Percentiles rank a stretch among this genome's conserved stretches.
These are phyloP conservation scores for Lagerstroemia speciosa DNA, from an alignment of 345 rosid genomes.

Conservation along the genomic window DNA sequence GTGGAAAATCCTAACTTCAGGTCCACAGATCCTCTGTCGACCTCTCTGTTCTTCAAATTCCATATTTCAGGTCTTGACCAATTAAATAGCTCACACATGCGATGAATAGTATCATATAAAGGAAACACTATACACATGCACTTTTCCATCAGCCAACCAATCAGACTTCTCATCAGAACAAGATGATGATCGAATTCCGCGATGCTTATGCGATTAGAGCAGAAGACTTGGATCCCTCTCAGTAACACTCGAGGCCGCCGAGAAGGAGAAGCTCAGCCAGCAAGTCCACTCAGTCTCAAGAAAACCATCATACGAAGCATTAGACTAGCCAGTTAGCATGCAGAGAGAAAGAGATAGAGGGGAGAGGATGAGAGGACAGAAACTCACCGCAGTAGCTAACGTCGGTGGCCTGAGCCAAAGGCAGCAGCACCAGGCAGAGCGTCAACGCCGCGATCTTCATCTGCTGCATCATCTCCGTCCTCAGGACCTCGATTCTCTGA, in stretches of 20 bases:
- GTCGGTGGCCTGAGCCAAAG: slow-evolving; percentile 19
- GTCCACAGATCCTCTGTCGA: too few relatives aligned
- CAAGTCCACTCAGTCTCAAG: background rate
- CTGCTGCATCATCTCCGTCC: slow-evolving; percentile 1
- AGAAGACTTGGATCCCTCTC: background rate
- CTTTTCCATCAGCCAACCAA: background rate
- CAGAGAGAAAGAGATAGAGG: background rate
- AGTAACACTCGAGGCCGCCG: background rate
- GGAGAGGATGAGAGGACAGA: background rate
- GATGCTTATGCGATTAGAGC: background rate
- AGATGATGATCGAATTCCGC: too few relatives aligned
- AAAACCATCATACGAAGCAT: background rate
- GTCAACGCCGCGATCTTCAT: slow-evolving; percentile 11
- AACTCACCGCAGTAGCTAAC: slow-evolving; percentile 34
- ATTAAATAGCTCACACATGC: background rate
- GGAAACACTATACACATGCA: background rate
- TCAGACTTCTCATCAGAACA: background rate
- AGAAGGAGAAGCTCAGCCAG: slow-evolving; percentile 1
- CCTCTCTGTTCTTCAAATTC: background rate
- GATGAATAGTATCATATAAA: background rate
- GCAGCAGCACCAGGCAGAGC: slow-evolving; percentile 18
- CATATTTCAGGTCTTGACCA: background rate
- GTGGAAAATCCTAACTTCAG: background rate
- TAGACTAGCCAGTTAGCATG: background rate
- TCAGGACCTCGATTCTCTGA: background rate